Percentiles rank a stretch among this genome's conserved stretches.
phyloP scores from a whole-genome alignment of 176 grass and related monocot species.

The Tillandsia fasciculata region DNA sequence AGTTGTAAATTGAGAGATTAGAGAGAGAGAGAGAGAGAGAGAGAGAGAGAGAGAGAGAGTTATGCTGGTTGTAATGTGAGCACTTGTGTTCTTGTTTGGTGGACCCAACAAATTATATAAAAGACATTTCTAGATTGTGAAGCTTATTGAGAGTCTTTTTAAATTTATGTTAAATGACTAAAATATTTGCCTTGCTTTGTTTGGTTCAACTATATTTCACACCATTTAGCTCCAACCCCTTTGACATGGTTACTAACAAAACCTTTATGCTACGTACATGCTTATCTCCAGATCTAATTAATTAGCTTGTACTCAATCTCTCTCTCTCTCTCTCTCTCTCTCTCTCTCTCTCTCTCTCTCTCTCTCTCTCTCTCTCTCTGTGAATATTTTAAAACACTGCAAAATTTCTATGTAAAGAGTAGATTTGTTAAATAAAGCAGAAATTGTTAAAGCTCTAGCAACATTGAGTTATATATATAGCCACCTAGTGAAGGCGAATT shows the following conservation, averaged over 20 bases:
- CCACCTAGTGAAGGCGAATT: too few species aligned
- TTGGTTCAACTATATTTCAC: background rate
- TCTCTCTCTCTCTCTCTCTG: too few species aligned
- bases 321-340: background rate
- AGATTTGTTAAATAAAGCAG: too few species aligned
- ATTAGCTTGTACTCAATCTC: background rate
- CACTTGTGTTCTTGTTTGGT: too few species aligned
- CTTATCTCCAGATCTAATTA: background rate
- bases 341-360: too few species aligned
- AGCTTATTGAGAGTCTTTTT: background rate
- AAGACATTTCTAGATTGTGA: background rate
- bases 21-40: background rate
- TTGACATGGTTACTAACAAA: background rate
- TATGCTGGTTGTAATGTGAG: too few species aligned
- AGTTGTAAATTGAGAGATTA: background rate
- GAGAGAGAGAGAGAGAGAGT: too few species aligned
- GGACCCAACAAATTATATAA: background rate
- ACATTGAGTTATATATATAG: too few species aligned
- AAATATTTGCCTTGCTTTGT: background rate
- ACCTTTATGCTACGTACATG: too few species aligned
- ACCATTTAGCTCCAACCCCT: background rate
- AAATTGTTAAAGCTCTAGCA: too few species aligned
- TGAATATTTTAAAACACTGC: too few species aligned
- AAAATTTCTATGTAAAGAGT: too few species aligned
- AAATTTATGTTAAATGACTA: background rate